phyloP scores from a whole-genome alignment of 495 filamentous ascomycete genomes.

The Sabuloglossum arenarium region DNA sequence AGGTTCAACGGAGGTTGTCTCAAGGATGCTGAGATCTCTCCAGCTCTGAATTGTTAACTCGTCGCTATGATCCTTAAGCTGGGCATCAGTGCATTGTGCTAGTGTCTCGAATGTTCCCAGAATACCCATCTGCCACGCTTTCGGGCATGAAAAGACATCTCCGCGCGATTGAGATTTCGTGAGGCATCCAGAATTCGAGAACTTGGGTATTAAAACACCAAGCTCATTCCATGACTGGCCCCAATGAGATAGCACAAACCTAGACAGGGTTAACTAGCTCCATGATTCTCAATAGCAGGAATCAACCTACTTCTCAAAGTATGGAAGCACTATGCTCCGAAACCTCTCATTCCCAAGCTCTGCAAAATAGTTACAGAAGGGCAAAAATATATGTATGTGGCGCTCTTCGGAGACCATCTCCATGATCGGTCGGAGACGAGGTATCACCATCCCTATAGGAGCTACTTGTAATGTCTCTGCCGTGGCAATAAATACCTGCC shows the following conservation, averaged over 20 bases:
- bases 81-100: background rate
- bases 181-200: constrained; percentile 30
- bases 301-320: constrained; percentile 46
- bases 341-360: constrained; percentile 58
- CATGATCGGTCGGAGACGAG: constrained; percentile 39
- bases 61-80: background rate
- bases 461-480: constrained; percentile 52
- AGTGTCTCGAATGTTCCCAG: constrained; percentile 34
- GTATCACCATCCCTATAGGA: constrained; percentile 62
- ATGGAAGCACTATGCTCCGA: constrained; percentile 48
- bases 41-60: background rate
- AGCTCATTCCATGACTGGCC: constrained; percentile 41
- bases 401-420: constrained; percentile 38
- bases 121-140: constrained; percentile 49
- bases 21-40: background rate
- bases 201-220: constrained; percentile 44
- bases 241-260: constrained; percentile 60
- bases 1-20: background rate
- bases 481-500: constrained; percentile 35
- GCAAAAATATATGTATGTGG: constrained; percentile 47
- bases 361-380: constrained; percentile 63
- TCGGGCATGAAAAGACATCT: constrained; percentile 37
- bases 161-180: constrained; percentile 19
- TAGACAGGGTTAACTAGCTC: constrained; percentile 7
- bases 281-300: constrained; percentile 8